Percentiles rank a stretch among this genome's conserved stretches.
phyloP scores from a whole-genome alignment of 2,329 filamentous ascomycete species.

The Lachnellula suecica region DNA sequence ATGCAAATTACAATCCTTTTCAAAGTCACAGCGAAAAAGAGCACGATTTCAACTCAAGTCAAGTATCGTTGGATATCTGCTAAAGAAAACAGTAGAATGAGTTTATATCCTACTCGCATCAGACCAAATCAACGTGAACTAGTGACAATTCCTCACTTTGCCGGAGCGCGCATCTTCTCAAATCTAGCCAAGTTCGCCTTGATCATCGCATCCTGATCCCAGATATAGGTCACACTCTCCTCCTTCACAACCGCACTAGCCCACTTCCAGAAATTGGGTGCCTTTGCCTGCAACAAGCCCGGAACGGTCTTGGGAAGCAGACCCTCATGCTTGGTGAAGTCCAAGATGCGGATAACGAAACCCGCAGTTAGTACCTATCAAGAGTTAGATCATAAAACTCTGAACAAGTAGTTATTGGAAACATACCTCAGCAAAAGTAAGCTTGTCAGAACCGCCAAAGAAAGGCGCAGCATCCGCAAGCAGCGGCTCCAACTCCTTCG shows the following conservation, averaged over 20 bases:
- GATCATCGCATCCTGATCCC: slow-evolving; percentile 50
- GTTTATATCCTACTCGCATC: no score
- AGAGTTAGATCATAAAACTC: slow-evolving; percentile 8
- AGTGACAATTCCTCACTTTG: not conserved
- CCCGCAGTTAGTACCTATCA: slow-evolving; percentile 60
- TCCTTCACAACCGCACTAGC: slow-evolving; percentile 57
- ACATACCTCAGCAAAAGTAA: slow-evolving; percentile 73
- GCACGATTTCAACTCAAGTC: no score
- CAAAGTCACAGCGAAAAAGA: no score
- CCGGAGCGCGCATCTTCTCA: slow-evolving; percentile 18
- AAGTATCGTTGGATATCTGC: no score
- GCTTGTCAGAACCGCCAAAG: slow-evolving; percentile 60
- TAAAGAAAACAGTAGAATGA: no score
- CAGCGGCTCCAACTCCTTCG: slow-evolving; percentile 73
- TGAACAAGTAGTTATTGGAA: not conserved
- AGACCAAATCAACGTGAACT: no score
- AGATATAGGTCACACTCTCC: slow-evolving; percentile 66
- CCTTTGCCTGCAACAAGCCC: slow-evolving; percentile 46
- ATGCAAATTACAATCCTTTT: no score
- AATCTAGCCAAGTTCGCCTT: slow-evolving; percentile 43
- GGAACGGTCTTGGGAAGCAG: slow-evolving; percentile 51
- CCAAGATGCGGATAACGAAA: slow-evolving; percentile 62
- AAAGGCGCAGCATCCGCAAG: slow-evolving; percentile 57
- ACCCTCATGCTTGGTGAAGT: slow-evolving; percentile 50
- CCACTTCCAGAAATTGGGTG: slow-evolving; percentile 72